Percentiles rank a stretch among this genome's conserved stretches.
These are phyloP conservation scores for Puccinia novopanici DNA, from an alignment of 1,284 basidiomycete genomes.

Conservation along the genomic window DNA sequence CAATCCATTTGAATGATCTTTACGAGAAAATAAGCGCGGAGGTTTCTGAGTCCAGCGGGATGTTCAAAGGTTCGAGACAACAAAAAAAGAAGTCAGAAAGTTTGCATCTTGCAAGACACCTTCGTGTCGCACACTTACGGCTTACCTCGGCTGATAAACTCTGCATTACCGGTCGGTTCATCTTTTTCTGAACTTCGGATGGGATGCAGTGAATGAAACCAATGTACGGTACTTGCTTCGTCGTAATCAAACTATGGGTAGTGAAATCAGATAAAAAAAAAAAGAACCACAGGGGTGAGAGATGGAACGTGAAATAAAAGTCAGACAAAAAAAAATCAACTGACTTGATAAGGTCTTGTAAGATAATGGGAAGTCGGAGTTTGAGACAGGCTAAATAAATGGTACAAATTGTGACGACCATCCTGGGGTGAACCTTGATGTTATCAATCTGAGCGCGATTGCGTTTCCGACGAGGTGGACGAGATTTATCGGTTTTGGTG, in stretches of 20 bases:
- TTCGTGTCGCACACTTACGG: not conserved
- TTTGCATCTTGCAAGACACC: not conserved
- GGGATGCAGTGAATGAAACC: conserved; percentile 32
- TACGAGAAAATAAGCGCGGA: conserved; percentile 17
- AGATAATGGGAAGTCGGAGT: conserved; percentile 37
- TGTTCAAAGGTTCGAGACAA: too few relatives aligned
- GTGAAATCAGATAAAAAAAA: too few relatives aligned
- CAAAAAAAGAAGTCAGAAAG: not conserved
- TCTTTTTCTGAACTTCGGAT: conserved; percentile 16
- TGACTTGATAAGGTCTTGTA: conserved; percentile 48
- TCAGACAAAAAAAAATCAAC: too few relatives aligned
- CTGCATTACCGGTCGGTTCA: conserved; percentile 28
- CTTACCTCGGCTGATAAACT: conserved; percentile 26
- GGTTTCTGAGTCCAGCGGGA: conserved; percentile 21
- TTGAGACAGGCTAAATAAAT: conserved; percentile 44
- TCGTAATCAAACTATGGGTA: conserved; percentile 24
- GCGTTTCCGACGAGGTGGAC: not conserved
- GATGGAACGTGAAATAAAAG: not conserved
- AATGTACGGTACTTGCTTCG: conserved; percentile 42
- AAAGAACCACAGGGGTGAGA: not conserved
- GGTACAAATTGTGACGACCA: conserved; percentile 30
- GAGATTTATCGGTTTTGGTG: not conserved
- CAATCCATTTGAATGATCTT: conserved; percentile 18
- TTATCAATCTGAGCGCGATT: not conserved
- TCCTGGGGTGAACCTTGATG: conserved; percentile 20